Evolutionary conservation across 495 filamentous ascomycete species (phyloP).

Genomic region (Aspergillus haitiensis): DNA sequence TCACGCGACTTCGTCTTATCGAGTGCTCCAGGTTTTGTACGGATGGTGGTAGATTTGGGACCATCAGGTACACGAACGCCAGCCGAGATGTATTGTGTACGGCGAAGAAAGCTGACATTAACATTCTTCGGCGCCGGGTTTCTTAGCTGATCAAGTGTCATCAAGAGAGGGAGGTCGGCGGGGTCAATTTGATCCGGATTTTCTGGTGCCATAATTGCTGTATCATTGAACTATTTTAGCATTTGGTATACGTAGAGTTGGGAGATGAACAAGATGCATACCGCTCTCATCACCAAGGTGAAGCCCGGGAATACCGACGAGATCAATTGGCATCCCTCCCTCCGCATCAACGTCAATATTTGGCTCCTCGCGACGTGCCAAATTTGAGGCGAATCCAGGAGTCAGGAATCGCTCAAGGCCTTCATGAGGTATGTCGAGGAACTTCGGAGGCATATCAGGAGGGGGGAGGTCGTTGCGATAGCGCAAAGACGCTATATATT

Average conservation of each 20-base stretch:
- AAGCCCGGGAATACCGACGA: constrained; percentile 89
- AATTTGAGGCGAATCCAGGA: constrained; percentile 79
- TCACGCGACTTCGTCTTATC: constrained; percentile 59
- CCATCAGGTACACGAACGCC: constrained; percentile 49
- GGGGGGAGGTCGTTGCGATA: constrained; percentile 95
- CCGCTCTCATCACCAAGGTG: constrained; percentile 95
- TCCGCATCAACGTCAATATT: constrained; percentile 98
- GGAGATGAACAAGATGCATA: constrained; percentile 48
- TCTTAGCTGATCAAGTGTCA: constrained; percentile 74
- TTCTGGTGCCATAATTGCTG: constrained; percentile 79
- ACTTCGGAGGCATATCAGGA: constrained; percentile 89
- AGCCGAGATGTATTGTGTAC: constrained; percentile 93
- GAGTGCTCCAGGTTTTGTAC: constrained; percentile 42
- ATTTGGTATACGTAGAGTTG: not conserved
- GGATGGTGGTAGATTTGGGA: constrained; percentile 40
- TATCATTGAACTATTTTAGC: constrained; percentile 18
- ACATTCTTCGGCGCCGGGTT: constrained; percentile 69
- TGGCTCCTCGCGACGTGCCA: constrained; percentile 86
- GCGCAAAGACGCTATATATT: constrained; percentile 92
- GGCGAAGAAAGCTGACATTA: constrained; percentile 88
- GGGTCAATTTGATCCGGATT: constrained; percentile 71
- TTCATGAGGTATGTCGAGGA: constrained; percentile 92
- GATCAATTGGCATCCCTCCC: constrained; percentile 93
- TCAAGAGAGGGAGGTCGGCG: constrained; percentile 75
- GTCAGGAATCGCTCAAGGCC: constrained; percentile 86